Evolutionary conservation across 345 rosid species (phyloP), one percentile per base, ranked within the genome.

Genomic region (Populus alba): DNA sequence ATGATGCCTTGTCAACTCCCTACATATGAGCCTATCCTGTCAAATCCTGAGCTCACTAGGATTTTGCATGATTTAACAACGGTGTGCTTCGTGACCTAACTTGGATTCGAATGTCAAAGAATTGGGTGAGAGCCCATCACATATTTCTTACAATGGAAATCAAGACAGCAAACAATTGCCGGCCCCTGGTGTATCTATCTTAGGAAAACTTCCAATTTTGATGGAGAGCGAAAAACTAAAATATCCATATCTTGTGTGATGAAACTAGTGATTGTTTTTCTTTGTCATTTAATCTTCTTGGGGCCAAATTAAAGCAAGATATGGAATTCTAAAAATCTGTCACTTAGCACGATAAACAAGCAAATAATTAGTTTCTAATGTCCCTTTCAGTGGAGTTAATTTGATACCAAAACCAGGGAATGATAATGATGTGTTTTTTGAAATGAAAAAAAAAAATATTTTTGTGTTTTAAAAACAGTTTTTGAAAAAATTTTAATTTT

Each of bases 11-110:
- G 43, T 66, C 65, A 51, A 11, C 12, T 66, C 13, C 71, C 62
- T 15, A 27, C 10, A 10, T 47, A 16, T 3, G 27, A 38, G 31
- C 13, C 63, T 37, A 3, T n/a, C 33, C 49, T 20, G 18, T 62
- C 71, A 61, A 41, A 33, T 47, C 71, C 53, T 25, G 33, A 37
- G 37, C 37, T 33, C 70, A 8, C 7, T 22, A 38, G 17, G 63
- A 16, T 8, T 33, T 20, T 75, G 45, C 37, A 38, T 8, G 16
- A 51, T 8, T 3, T 22, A 38, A 38, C 25, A 51, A 35, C 41
- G 31, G 51, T 18, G 27, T 35, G 78, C 37, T 33, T 8, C 22
- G 61, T 68, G 68, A 57, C 73, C 68, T 76, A 39, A 76, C 38
- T 76, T 69, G 20, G 51, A 68, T 68, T 68, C 10, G 67, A 51